Percentiles rank a stretch among this genome's conserved stretches.
phyloP scores from a whole-genome alignment of 2,329 filamentous ascomycete species.

The Pyricularia grisea region DNA sequence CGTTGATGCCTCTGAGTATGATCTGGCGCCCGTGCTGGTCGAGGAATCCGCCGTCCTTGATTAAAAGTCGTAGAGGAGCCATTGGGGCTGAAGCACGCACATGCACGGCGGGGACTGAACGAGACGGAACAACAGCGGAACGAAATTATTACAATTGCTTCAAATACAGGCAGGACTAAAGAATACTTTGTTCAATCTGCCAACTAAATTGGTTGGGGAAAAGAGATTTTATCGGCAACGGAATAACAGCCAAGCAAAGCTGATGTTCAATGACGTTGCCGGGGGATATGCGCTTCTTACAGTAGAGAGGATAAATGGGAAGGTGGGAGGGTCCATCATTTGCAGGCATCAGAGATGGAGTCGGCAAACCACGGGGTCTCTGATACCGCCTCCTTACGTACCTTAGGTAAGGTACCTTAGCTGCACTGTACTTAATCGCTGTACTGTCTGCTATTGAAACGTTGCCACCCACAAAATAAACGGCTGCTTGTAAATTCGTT shows the following conservation, averaged over 20 bases:
- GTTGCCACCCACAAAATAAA: too few species aligned
- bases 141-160: not conserved
- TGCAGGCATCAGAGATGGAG: not conserved
- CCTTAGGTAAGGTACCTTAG: not conserved
- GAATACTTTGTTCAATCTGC: not conserved
- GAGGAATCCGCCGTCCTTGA: constrained; percentile 78
- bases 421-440: too few species aligned
- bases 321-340: not conserved
- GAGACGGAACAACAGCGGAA: not conserved
- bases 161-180: constrained; percentile 1
- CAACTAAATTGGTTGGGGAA: not conserved
- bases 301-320: not conserved
- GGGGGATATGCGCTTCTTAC: not conserved
- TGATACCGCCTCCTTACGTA: not conserved
- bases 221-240: not conserved
- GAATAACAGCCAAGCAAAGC: not conserved
- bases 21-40: constrained; percentile 77
- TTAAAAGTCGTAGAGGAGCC: constrained; percentile 66
- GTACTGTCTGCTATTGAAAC: too few species aligned
- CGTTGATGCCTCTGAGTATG: constrained; percentile 85
- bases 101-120: not conserved
- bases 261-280: not conserved
- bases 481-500: too few species aligned
- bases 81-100: constrained; percentile 33
- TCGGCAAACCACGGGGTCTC: not conserved